These are phyloP conservation scores for Xylaria castorea DNA, from an alignment of 495 filamentous ascomycete species.

Conservation along the genomic window DNA sequence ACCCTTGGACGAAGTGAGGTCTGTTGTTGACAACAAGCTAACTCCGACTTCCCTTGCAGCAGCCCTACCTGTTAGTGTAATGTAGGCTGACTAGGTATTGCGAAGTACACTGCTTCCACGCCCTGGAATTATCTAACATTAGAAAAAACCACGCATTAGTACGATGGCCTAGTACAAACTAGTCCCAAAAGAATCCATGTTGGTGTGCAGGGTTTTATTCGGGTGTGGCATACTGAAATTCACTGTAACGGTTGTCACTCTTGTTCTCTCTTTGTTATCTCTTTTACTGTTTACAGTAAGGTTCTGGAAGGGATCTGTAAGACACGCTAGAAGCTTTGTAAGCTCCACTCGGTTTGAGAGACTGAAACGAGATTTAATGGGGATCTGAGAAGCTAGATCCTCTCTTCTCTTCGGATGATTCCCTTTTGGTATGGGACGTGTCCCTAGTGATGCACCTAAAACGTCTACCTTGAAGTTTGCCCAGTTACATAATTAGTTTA, in stretches of 20 bases:
- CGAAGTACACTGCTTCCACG: constrained; percentile 7
- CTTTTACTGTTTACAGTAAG: constrained; percentile 7
- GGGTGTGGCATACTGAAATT: neutral
- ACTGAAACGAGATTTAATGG: constrained; percentile 24
- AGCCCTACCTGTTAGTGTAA: constrained; percentile 1
- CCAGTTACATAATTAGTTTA: neutral
- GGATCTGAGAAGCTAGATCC: constrained; percentile 20
- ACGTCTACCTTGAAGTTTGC: neutral
- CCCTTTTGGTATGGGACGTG: constrained; percentile 14
- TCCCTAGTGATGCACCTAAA: constrained; percentile 2
- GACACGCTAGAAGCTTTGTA: constrained; percentile 10
- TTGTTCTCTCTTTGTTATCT: neutral
- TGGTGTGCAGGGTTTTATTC: constrained; percentile 11
- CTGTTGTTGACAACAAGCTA: neutral
- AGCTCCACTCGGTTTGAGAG: constrained; percentile 7
- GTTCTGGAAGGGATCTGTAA: constrained; percentile 22
- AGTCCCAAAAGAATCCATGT: constrained; percentile 1
- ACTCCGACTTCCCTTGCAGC: neutral
- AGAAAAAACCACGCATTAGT: constrained; percentile 32
- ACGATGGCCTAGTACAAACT: neutral
- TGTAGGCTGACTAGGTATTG: neutral
- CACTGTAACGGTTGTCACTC: neutral
- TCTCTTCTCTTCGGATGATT: constrained; percentile 1
- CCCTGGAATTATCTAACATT: constrained; percentile 22
- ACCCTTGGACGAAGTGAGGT: neutral